A percentile compares a stretch with the other conserved stretches of the same genome.
Evolutionary conservation across 805 yeast species (phyloP).

Genomic region (Torulaspora delbrueckii): DNA sequence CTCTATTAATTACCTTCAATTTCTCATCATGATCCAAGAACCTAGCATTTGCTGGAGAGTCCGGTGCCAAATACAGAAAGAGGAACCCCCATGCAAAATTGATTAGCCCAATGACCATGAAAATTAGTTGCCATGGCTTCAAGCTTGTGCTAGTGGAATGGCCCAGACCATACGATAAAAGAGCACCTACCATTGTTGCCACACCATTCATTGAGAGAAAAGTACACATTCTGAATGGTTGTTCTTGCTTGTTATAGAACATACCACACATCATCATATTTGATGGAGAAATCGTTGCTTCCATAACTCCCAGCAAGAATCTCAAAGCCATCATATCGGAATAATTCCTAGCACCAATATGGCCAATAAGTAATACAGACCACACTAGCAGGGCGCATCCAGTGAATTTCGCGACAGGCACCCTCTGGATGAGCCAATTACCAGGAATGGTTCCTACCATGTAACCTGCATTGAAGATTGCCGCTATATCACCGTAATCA

Average conservation of each 20-base stretch:
- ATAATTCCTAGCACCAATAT: slow-evolving; percentile 19
- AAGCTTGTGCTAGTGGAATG: slow-evolving; percentile 21
- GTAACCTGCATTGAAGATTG: slow-evolving; percentile 41
- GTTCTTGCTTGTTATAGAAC: slow-evolving; percentile 34
- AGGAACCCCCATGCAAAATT: slow-evolving; percentile 37
- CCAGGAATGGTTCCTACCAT: slow-evolving; percentile 30
- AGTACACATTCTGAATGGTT: slow-evolving; percentile 34
- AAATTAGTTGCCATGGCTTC: slow-evolving; percentile 27
- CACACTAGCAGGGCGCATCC: slow-evolving; percentile 19
- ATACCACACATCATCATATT: slow-evolving; percentile 34
- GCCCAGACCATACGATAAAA: slow-evolving; percentile 29
- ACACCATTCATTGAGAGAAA: slow-evolving; percentile 36
- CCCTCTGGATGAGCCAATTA: slow-evolving; percentile 20
- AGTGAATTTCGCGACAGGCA: slow-evolving; percentile 28
- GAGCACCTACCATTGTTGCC: slow-evolving; percentile 27
- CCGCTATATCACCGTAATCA: slow-evolving; percentile 38
- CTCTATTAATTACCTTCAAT: slow-evolving; percentile 19
- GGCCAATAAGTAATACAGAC: slow-evolving; percentile 18
- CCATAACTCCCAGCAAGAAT: slow-evolving; percentile 27
- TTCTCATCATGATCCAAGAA: slow-evolving; percentile 37
- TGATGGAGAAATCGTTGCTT: slow-evolving; percentile 34
- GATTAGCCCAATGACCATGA: slow-evolving; percentile 32
- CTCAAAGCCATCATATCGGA: slow-evolving; percentile 20
- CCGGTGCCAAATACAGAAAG: slow-evolving; percentile 36
- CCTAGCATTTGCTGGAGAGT: slow-evolving; percentile 35